Evolutionary conservation across 2,329 filamentous ascomycete genomes (phyloP).

Genomic region (Penicillium sp.): DNA sequence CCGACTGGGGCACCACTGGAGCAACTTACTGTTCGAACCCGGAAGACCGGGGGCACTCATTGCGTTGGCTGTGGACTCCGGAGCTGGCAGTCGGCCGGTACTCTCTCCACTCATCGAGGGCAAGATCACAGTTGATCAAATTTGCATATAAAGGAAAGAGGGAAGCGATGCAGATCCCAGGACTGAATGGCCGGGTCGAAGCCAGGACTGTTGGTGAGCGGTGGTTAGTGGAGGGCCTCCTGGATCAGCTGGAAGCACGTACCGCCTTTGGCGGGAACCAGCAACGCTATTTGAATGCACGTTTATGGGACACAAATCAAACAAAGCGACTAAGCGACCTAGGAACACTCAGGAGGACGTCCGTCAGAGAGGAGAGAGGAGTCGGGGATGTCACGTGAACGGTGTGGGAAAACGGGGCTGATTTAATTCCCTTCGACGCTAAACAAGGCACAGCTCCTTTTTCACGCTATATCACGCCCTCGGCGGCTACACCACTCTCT

Average conservation of each 20-base stretch:
- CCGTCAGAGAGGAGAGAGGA: slow-evolving; percentile 18
- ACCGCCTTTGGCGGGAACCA: slow-evolving; percentile 16
- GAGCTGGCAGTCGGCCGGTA: slow-evolving; percentile 35
- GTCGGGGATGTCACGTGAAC: slow-evolving; percentile 23
- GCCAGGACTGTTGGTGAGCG: slow-evolving; percentile 6
- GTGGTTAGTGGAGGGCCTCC: slow-evolving; percentile 16
- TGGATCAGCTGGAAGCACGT: slow-evolving; percentile 13
- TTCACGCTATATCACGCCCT: slow-evolving; percentile 14
- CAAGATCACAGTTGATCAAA: slow-evolving; percentile 16
- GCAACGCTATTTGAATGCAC: slow-evolving; percentile 12
- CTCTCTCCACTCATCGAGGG: slow-evolving; percentile 39
- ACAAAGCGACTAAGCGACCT: slow-evolving; percentile 5
- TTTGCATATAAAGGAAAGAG: slow-evolving; percentile 9
- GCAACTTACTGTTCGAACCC: slow-evolving; percentile 32
- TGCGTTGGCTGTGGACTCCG: slow-evolving; percentile 32
- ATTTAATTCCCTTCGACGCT: slow-evolving; percentile 9
- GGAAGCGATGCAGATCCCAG: slow-evolving; percentile 8
- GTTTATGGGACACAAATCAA: slow-evolving; percentile 9
- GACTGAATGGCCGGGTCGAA: slow-evolving; percentile 9
- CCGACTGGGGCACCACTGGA: not conserved
- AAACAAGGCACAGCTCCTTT: slow-evolving; percentile 9
- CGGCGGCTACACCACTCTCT: slow-evolving; percentile 15
- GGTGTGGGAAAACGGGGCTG: slow-evolving; percentile 11
- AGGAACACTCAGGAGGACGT: not conserved
- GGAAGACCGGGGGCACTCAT: slow-evolving; percentile 35